Percentiles rank a stretch among this genome's conserved stretches.
Conservation (phyloP, 495 filamentous ascomycete species). For the Tuber brumale region DNA sequence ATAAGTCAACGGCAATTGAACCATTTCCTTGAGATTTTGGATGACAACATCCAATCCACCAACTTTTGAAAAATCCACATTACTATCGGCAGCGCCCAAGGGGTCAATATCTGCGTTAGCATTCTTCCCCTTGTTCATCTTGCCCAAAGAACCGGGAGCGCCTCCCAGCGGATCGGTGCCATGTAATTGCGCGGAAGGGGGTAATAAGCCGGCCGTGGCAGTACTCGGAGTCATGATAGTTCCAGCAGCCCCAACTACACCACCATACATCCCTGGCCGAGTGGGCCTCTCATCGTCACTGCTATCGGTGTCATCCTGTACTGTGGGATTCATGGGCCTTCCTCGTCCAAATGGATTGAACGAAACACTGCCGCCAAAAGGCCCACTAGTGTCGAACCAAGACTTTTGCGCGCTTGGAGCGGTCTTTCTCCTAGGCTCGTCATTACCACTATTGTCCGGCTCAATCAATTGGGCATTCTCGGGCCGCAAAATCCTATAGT, state of each 20-base stretch:
- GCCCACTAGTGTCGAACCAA: constrained; percentile 78
- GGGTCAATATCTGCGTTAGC: constrained; percentile 86
- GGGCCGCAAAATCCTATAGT: constrained; percentile 71
- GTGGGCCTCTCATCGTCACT: constrained; percentile 82
- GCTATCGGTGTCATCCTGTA: constrained; percentile 84
- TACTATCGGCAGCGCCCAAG: constrained; percentile 73
- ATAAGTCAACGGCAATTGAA: constrained; percentile 83
- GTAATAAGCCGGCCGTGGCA: constrained; percentile 53
- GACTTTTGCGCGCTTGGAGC: constrained; percentile 57
- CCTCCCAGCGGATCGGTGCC: constrained; percentile 61
- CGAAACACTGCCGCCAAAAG: constrained; percentile 78
- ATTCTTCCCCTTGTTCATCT: constrained; percentile 61
- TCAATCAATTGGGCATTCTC: constrained; percentile 62
- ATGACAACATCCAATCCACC: constrained; percentile 88
- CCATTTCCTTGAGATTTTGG: constrained; percentile 96
- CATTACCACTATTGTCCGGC: constrained; percentile 53
- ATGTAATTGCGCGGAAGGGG: constrained; percentile 55
- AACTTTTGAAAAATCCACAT: constrained; percentile 84
- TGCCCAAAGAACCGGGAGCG: constrained; percentile 76
- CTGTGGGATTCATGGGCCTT: constrained; percentile 60
- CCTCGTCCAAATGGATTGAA: constrained; percentile 67
- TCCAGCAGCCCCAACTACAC: constrained; percentile 57
- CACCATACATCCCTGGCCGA: constrained; percentile 47
- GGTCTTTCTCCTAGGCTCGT: constrained; percentile 55
- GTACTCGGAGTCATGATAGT: constrained; percentile 75